Evolutionary conservation across 139 green algal genomes (phyloP), one percentile per base, ranked within the genome.

Genomic region (Deuterostichococcus epilithicus): DNA sequence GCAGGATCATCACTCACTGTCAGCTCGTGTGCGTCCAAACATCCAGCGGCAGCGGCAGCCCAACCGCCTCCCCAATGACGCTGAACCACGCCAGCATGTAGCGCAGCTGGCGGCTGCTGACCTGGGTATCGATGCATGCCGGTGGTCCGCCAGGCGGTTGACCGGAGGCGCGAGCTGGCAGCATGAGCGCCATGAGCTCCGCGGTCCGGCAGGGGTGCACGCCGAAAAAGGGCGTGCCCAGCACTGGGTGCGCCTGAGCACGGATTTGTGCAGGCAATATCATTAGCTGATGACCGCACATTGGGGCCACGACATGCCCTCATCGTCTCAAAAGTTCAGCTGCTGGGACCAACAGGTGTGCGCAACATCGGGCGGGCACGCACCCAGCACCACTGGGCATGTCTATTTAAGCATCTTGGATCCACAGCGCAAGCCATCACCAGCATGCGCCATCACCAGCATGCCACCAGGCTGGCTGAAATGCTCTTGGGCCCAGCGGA

Each of bases 11-110:
- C n/a, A n/a, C n/a, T n/a, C n/a, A n/a, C n/a, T n/a, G n/a, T n/a
- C n/a, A n/a, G n/a, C n/a, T n/a, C n/a, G n/a, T n/a, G n/a, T n/a
- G n/a, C n/a, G n/a, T n/a, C 52, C 52, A 63, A 3, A 63, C 10
- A 5, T 67, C 58, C 1, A 60, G 26, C 1, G 75, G 74, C 71
- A 65, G 25, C 1, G 1, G 10, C 44, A 79, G 28, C 33, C 70
- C 66, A 30, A 87, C 26, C 1, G 73, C 69, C 67, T 63, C 59
- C 2, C 69, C 75, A 30, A 75, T 77, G 1, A 81, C 33, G 35
- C 80, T 84, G 39, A 87, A 75, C 84, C 84, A 88, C 0, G 78
- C 78, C 63, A 76, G 34, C 65, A 88, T 36, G 65, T 88, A 88
- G 1, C 39, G 67, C 39, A 83, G 75, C 13, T 26, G 33, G 6